Evolutionary conservation across 2,329 filamentous ascomycete genomes (phyloP).

Genomic region (Plectosphaerella sp.): DNA sequence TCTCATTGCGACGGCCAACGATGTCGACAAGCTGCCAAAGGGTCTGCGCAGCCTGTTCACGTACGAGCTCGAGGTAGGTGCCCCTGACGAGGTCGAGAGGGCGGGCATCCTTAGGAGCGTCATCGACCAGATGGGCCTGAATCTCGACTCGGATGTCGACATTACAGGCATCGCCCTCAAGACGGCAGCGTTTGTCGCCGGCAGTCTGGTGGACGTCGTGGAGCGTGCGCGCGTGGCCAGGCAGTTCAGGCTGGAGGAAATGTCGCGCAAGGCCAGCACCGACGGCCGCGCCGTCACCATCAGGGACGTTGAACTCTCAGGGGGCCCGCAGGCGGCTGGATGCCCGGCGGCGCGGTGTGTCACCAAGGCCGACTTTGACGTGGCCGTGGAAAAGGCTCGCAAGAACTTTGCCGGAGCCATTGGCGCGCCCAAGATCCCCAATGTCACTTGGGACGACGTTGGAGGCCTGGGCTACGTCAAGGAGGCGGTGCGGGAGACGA

Average conservation of each 20-base stretch:
- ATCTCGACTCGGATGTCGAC: constrained; percentile 79
- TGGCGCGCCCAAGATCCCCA: constrained; percentile 95
- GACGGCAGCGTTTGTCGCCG: constrained; percentile 91
- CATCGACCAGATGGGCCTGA: constrained; percentile 69
- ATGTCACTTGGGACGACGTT: constrained; percentile 94
- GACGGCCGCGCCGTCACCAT: constrained; percentile 50
- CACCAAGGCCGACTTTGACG: constrained; percentile 78
- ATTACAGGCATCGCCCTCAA: constrained; percentile 84
- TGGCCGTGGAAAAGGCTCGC: constrained; percentile 89
- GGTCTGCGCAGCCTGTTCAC: constrained; percentile 88
- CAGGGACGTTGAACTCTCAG: constrained; percentile 82
- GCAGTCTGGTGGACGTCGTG: constrained; percentile 90
- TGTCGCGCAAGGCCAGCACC: constrained; percentile 49
- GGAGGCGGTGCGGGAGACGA: constrained; percentile 94
- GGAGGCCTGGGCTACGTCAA: constrained; percentile 92
- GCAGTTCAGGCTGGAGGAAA: constrained; percentile 66
- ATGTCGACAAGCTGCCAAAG: constrained; percentile 91
- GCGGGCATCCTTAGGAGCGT: constrained; percentile 81
- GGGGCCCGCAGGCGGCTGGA: constrained; percentile 79
- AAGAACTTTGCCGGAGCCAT: constrained; percentile 99
- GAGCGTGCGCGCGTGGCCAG: constrained; percentile 81
- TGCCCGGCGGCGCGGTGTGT: constrained; percentile 75
- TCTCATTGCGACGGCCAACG: constrained; percentile 88
- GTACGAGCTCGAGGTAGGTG: constrained; percentile 89
- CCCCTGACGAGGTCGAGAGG: constrained; percentile 87